A percentile compares a stretch with the other conserved stretches of the same genome.
These are phyloP conservation scores for Elsinoe batatas DNA, from an alignment of 2,329 filamentous ascomycete species.

Conservation along the genomic window DNA sequence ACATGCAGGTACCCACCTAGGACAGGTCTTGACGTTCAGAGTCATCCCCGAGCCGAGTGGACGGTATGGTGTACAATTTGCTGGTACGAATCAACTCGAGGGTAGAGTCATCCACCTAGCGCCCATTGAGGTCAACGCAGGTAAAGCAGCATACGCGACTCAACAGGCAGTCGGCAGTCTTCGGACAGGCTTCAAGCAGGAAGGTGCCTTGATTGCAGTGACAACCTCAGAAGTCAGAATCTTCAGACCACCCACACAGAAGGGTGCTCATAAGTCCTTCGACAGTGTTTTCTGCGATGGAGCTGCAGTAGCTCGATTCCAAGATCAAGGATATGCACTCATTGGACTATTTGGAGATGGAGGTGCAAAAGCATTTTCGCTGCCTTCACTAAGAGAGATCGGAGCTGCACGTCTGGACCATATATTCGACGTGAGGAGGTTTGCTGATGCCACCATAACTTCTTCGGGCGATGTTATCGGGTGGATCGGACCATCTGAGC, in stretches of 20 bases:
- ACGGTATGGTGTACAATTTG: slow-evolving; percentile 62
- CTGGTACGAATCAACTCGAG: slow-evolving; percentile 57
- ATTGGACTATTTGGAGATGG: slow-evolving; percentile 80
- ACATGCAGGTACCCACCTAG: slow-evolving; percentile 79
- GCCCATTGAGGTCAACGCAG: slow-evolving; percentile 70
- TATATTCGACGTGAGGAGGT: slow-evolving; percentile 64
- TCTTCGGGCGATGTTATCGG: slow-evolving; percentile 72
- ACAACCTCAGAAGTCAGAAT: slow-evolving; percentile 67
- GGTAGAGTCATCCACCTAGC: slow-evolving; percentile 63
- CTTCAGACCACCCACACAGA: slow-evolving; percentile 73
- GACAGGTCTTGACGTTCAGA: slow-evolving; percentile 82
- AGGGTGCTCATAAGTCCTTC: slow-evolving; percentile 87
- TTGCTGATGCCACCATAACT: slow-evolving; percentile 60
- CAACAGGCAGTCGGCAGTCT: slow-evolving; percentile 66
- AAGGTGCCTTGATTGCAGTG: slow-evolving; percentile 73
- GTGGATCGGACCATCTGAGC: slow-evolving; percentile 80
- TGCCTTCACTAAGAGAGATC: slow-evolving; percentile 84
- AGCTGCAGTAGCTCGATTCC: slow-evolving; percentile 64
- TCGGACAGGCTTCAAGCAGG: slow-evolving; percentile 61
- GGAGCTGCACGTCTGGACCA: slow-evolving; percentile 53
- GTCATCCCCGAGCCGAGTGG: slow-evolving; percentile 62
- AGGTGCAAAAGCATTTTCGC: slow-evolving; percentile 65
- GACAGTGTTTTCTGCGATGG: slow-evolving; percentile 75
- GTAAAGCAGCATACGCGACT: slow-evolving; percentile 64
- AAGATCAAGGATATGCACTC: slow-evolving; percentile 63